Evolutionary conservation across 108 stramenopile species (phyloP).

Genomic region (Pseudonitzschia delicatissima): DNA sequence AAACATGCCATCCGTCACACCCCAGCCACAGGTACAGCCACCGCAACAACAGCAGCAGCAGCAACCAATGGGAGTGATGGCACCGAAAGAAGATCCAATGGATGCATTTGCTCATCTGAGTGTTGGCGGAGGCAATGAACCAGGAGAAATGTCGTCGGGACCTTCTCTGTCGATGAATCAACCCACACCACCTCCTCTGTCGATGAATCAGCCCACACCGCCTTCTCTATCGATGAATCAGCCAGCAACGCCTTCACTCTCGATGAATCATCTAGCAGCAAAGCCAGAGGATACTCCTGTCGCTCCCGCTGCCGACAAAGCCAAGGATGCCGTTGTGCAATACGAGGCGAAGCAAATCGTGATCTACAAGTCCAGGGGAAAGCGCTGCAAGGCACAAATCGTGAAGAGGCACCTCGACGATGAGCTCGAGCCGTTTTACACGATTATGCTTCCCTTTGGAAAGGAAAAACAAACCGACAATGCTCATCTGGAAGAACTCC

Average conservation of each 20-base stretch:
- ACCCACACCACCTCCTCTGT: neutral
- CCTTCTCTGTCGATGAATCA: too few species aligned
- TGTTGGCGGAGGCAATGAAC: slow-evolving; percentile 2
- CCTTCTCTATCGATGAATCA: too few species aligned
- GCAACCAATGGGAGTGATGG: neutral
- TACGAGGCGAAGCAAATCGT: slow-evolving; percentile 20
- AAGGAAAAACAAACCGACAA: slow-evolving; percentile 75
- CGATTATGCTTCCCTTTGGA: slow-evolving; percentile 49
- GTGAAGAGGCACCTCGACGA: slow-evolving; percentile 68
- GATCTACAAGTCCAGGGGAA: slow-evolving; percentile 49
- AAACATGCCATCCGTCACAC: slow-evolving; percentile 12
- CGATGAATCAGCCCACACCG: neutral
- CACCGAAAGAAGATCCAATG: slow-evolving; percentile 28
- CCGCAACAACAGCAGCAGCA: slow-evolving; percentile 12
- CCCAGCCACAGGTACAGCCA: slow-evolving; percentile 6
- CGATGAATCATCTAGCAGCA: neutral
- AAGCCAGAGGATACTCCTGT: too few species aligned
- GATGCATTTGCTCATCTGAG: slow-evolving; percentile 43
- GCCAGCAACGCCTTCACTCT: neutral
- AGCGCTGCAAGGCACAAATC: slow-evolving; percentile 31
- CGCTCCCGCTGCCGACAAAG: neutral
- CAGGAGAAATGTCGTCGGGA: neutral
- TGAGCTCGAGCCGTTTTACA: slow-evolving; percentile 60
- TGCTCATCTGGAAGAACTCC: slow-evolving; percentile 40
- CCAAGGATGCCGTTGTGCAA: neutral